Base-by-base conservation (phyloP, 768 basidiomycete genomes). In the Naganishia vaughanmartiniae region DNA sequence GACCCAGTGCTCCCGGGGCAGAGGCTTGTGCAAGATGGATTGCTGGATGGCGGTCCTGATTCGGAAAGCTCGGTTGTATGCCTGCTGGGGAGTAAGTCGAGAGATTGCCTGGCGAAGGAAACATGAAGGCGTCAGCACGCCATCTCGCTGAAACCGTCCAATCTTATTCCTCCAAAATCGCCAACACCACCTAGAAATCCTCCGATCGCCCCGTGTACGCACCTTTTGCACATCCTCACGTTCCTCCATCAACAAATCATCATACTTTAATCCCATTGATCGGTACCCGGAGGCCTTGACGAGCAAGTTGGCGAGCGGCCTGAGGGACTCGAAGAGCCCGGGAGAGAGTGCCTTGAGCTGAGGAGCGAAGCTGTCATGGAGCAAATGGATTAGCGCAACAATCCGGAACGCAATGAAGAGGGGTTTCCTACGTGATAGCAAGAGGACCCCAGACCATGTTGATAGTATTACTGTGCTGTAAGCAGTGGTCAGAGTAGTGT, bases 31-130 rank as follows among this genome's bases (percentile, higher is more conserved):
- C 55, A 91, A 82, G 69, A 92, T 85, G 69, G 89, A 89, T 67
- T 87, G 85, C 67, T 95, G 92, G 65, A 79, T 73, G 42, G 82
- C 82, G 39, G 87, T 87, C 80, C 92, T 91, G 81, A 94, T 84
- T 73, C 96, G 90, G 87, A 84, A 96, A 69, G 87, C 87, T 72
- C 96, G 91, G 85, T 96, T 94, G 82, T 93, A 97, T 39, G 84
- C 79, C 83, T 97, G 88, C 57, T 86, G 85, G 36, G 87, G 85
- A 55, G 91, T 87, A 78, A 99, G 84, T 77, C 95, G 93, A 54
- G 78, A 80, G 73, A 99, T 82, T 42, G 95, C 95, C 94, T 97
- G 76, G 6, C 24, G 21, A 14, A n/a, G 7, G n/a, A 12, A 26
- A n/a, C 42, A 14, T 51, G 48, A 14, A 10, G 7, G 56, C 12